A percentile compares a stretch with the other conserved stretches of the same genome.
These are phyloP conservation scores for Quercus agrifolia DNA, from an alignment of 306 rosid species.

Conservation along the genomic window DNA sequence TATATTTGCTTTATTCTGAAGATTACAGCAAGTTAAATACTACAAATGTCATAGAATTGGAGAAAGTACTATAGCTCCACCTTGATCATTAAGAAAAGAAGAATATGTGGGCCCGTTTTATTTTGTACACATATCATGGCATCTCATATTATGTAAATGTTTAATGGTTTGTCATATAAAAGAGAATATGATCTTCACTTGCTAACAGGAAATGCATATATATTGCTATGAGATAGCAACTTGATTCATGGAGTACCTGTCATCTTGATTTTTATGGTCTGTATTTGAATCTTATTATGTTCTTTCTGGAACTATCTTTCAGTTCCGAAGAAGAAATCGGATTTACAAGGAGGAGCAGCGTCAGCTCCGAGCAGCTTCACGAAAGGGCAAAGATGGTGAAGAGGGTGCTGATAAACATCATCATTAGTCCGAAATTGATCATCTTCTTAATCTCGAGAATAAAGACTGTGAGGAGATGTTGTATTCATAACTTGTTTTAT, in stretches of 20 bases:
- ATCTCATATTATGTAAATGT: background rate
- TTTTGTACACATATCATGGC: background rate
- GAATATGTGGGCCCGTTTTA: background rate
- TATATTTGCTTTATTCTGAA: background rate
- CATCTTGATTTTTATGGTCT: background rate
- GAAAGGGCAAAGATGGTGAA: slow-evolving; percentile 59
- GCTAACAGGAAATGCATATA: background rate
- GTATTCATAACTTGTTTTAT: slow-evolving; percentile 37
- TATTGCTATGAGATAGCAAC: background rate
- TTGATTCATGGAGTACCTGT: background rate
- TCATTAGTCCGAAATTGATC: slow-evolving; percentile 26
- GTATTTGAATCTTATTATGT: background rate
- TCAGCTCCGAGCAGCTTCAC: slow-evolving; percentile 72
- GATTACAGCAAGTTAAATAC: background rate
- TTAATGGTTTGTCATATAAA: background rate
- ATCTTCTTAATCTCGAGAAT: slow-evolving; percentile 38
- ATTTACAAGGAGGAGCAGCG: slow-evolving; percentile 97
- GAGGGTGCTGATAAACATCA: slow-evolving; percentile 45
- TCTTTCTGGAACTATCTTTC: background rate
- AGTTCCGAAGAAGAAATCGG: slow-evolving; percentile 91
- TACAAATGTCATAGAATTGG: background rate
- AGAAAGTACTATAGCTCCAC: background rate
- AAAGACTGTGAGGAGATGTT: slow-evolving; percentile 29
- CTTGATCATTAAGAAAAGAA: background rate
- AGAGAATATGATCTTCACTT: background rate